Conservation (phyloP, 148 eudicot species). For the Simmondsia chinensis region DNA sequence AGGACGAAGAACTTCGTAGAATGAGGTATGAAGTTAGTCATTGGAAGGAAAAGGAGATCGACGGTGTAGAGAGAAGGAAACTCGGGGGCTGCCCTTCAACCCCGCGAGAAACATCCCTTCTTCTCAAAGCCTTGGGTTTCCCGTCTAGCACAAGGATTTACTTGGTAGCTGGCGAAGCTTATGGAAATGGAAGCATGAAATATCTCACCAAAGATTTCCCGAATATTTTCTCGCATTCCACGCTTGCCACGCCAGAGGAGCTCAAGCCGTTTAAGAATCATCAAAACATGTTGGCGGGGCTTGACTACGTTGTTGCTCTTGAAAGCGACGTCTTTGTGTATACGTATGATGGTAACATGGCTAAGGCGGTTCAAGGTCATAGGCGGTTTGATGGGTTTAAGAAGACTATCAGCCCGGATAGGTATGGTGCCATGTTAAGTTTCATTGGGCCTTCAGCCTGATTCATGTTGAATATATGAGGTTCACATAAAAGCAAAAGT, state of each 20-base stretch:
- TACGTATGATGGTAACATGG: constrained; percentile 99
- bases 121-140: constrained; percentile 72
- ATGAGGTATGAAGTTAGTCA: constrained; percentile 89
- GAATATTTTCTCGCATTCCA: constrained; percentile 73
- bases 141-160: constrained; percentile 75
- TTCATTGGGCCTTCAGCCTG: too few relatives aligned
- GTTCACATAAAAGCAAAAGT: too few relatives aligned
- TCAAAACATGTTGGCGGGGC: constrained; percentile 95
- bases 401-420: constrained; percentile 89
- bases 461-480: too few relatives aligned
- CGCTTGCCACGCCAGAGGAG: constrained; percentile 66
- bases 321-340: constrained; percentile 80
- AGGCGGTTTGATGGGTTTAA: constrained; percentile 84
- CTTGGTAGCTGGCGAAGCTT: constrained; percentile 95
- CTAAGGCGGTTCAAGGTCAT: constrained; percentile 97
- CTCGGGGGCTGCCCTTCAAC: constrained; percentile 94
- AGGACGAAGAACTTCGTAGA: constrained; percentile 70
- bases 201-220: constrained; percentile 62
- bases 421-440: too few relatives aligned
- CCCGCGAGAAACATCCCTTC: constrained; percentile 83
- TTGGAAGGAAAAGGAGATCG: constrained; percentile 98
- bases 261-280: constrained; percentile 65
- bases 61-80: constrained; percentile 68
- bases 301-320: constrained; percentile 89
- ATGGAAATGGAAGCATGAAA: constrained; percentile 83